Evolutionary conservation across 768 basidiomycete genomes (phyloP), one percentile per base, ranked within the genome.

Genomic region (Auricularia cornea): DNA sequence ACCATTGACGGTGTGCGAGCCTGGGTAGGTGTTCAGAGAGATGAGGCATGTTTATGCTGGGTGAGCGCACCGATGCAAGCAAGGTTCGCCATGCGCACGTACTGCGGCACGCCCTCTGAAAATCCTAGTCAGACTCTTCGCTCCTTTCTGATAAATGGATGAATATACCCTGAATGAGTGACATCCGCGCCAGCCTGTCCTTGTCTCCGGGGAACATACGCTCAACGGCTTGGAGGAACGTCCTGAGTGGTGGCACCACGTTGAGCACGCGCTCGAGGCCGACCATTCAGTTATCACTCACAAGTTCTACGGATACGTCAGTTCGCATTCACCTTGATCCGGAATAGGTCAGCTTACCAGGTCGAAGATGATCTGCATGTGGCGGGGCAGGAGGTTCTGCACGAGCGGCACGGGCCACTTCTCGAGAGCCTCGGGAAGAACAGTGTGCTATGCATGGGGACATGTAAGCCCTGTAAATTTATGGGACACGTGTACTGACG

Each of bases 351-450:
- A 14, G 66, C 79, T 64, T 70, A 88, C 88, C 63, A 94, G 89
- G 73, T 94, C 92, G 67, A 84, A 96, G 69, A 95, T 94, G 69
- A 96, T 93, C 70, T 96, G 92, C 84, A 95, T 78, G 70, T 94
- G 93, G 65, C 92, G 84, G 3, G 94, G 94, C 18, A 98, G 78
- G 51, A 98, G 80, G 71, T 90, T 84, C 71, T 93, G 84, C 69
- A 99, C 73, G 64, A 99, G 76, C 18, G 90, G 84, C 44, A 98
- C 89, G 5, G 92, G 82, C 97, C 97, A 99, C 75, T 92, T 97
- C 79, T 82, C 72, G n/a, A 61, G 14, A 33, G 35, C 62, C 71
- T 92, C 89, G 28, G 91, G 75, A 8, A 57, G 28, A 10, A 57
- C 54, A 26, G 54, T 57, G 54, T 57, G 54, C 44, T 48, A 20